phyloP scores from a whole-genome alignment of 768 basidiomycete species.

The Boletus eberwhitei region DNA sequence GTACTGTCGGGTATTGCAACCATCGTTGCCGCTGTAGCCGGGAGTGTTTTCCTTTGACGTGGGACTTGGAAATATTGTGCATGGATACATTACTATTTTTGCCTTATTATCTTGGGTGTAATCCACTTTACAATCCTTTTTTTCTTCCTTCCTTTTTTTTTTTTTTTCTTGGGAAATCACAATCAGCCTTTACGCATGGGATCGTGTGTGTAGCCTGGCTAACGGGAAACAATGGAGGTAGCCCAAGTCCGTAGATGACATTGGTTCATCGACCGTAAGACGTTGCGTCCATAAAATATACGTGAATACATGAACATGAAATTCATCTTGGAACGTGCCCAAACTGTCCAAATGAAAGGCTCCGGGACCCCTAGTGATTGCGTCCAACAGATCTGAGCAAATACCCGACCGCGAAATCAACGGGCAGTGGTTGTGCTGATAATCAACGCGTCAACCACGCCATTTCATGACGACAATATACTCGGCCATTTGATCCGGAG shows the following conservation, averaged over 20 bases:
- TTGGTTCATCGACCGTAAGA: constrained; percentile 3
- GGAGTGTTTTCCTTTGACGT: constrained; percentile 21
- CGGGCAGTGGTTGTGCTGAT: not conserved
- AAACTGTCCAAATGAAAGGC: not conserved
- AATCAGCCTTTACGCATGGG: not conserved
- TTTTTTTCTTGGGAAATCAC: not conserved
- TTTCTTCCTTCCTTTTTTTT: not conserved
- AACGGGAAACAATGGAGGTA: not conserved
- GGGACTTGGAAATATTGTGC: not conserved
- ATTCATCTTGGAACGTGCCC: not conserved
- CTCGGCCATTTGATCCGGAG: constrained; percentile 88
- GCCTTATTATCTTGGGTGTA: constrained; percentile 1
- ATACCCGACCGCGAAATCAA: not conserved
- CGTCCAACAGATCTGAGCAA: constrained; percentile 1
- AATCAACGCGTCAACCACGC: not conserved
- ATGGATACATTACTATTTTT: constrained; percentile 13
- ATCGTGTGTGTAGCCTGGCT: not conserved
- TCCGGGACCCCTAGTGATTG: not conserved
- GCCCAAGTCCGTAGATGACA: constrained; percentile 1
- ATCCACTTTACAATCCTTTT: constrained; percentile 1
- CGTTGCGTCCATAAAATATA: constrained; percentile 6
- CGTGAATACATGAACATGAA: constrained; percentile 12
- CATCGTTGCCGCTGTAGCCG: constrained; percentile 21
- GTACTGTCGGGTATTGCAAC: constrained; percentile 24
- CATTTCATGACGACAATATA: constrained; percentile 39